Evolutionary conservation across 805 yeast genomes (phyloP).

Genomic region (Saturnispora sekii): DNA sequence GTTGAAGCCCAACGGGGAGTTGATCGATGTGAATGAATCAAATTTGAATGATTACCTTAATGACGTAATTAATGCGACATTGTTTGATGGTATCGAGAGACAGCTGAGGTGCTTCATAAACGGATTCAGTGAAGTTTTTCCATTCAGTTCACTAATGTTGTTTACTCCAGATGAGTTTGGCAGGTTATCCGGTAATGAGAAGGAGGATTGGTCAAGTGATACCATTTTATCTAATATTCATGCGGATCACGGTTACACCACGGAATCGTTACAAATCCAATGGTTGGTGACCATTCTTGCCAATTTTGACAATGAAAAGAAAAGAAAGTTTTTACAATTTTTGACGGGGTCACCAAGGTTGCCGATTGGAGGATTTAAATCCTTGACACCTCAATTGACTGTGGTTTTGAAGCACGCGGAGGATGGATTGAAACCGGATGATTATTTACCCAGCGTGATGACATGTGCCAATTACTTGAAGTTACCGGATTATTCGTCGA

Average conservation of each 20-base stretch:
- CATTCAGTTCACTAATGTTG: conserved; percentile 58
- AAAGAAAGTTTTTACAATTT: conserved; percentile 72
- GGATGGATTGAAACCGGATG: conserved; percentile 56
- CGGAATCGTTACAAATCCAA: conserved; percentile 55
- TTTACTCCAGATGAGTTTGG: conserved; percentile 70
- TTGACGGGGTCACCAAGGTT: conserved; percentile 88
- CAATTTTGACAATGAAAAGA: conserved; percentile 42
- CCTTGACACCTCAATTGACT: conserved; percentile 72
- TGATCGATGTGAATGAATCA: conserved; percentile 35
- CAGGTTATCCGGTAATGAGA: conserved; percentile 61
- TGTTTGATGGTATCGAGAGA: conserved; percentile 51
- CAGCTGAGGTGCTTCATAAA: conserved; percentile 63
- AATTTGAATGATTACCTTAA: conserved; percentile 54
- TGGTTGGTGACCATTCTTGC: conserved; percentile 54
- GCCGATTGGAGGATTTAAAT: conserved; percentile 89
- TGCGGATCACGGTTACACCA: conserved; percentile 86
- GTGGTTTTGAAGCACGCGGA: conserved; percentile 83
- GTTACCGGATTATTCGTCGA: conserved; percentile 69
- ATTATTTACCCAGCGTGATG: conserved; percentile 92
- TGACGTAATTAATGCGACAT: conserved; percentile 45
- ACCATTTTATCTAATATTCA: conserved; percentile 51
- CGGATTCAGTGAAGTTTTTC: conserved; percentile 81
- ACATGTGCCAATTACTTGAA: conserved; percentile 94
- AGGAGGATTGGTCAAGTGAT: conserved; percentile 77
- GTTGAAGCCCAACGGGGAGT: conserved; percentile 47